phyloP scores from a whole-genome alignment of 139 green algal species.

The Chara braunii region DNA sequence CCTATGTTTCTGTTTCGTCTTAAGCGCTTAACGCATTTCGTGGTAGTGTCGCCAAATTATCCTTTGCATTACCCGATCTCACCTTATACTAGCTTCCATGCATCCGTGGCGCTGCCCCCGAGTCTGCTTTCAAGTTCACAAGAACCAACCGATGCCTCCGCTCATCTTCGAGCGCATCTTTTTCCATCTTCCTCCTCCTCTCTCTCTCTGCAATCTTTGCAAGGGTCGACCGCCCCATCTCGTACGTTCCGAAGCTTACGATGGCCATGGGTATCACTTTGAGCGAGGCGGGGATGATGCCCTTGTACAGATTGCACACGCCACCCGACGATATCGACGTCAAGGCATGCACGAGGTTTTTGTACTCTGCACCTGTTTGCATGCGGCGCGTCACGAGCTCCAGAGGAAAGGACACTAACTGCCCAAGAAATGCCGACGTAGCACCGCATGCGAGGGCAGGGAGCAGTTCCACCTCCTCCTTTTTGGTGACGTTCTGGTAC shows the following conservation, averaged over 20 bases:
- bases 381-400: conserved; percentile 62
- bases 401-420: conserved; percentile 67
- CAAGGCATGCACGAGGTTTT: conserved; percentile 16
- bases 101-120: no score
- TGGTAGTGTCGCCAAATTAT: no score
- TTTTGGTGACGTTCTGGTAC: conserved; percentile 17
- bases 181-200: conserved; percentile 10
- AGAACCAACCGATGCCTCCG: no score
- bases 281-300: conserved; percentile 57
- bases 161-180: conserved; percentile 15
- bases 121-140: no score
- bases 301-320: conserved; percentile 46
- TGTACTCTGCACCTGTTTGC: conserved; percentile 23
- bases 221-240: conserved; percentile 40
- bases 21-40: no score
- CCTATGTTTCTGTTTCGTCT: no score
- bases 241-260: conserved; percentile 72
- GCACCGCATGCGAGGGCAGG: conserved; percentile 16
- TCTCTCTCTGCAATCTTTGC: conserved; percentile 4
- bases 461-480: conserved; percentile 14
- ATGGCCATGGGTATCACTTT: conserved; percentile 69
- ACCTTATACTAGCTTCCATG: no score
- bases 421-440: conserved; percentile 33
- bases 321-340: conserved; percentile 41
- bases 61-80: no score